A percentile compares a stretch with the other conserved stretches of the same genome.
Evolutionary conservation across 1,284 basidiomycete genomes (phyloP).

Genomic region (Schizophyllum amplum): DNA sequence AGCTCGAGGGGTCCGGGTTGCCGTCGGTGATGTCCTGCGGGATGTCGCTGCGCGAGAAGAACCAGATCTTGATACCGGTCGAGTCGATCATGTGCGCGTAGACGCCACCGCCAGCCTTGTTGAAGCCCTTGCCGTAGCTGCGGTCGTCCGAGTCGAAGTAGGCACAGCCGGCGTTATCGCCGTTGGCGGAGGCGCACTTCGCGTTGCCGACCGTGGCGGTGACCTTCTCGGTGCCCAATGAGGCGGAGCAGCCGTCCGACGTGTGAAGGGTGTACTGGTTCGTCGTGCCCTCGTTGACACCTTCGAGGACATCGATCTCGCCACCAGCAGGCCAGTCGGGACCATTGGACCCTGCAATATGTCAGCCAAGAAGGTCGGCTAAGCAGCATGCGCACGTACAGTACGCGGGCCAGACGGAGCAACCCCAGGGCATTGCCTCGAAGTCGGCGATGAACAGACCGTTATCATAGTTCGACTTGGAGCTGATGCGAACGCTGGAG

Average conservation of each 20-base stretch:
- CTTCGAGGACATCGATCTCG: conserved; percentile 39
- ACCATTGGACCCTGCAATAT: conserved; percentile 17
- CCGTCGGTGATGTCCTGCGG: conserved; percentile 59
- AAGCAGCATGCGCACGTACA: background rate
- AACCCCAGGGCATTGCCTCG: conserved; percentile 10
- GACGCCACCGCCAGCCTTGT: conserved; percentile 52
- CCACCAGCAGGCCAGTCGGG: conserved; percentile 32
- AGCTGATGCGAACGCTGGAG: conserved; percentile 11
- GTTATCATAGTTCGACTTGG: conserved; percentile 9
- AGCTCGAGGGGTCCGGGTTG: conserved; percentile 52
- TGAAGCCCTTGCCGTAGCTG: conserved; percentile 11
- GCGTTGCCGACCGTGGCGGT: conserved; percentile 1
- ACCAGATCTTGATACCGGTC: conserved; percentile 71
- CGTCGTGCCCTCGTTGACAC: conserved; percentile 23
- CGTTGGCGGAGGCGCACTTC: conserved; percentile 3
- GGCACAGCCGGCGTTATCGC: conserved; percentile 9
- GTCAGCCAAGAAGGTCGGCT: background rate
- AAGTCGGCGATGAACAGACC: conserved; percentile 13
- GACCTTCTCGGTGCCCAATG: conserved; percentile 9
- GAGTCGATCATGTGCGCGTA: conserved; percentile 66
- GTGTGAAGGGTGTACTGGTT: conserved; percentile 28
- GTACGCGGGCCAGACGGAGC: conserved; percentile 9
- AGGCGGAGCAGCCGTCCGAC: conserved; percentile 23
- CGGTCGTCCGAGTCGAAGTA: conserved; percentile 1
- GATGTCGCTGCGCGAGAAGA: conserved; percentile 58